Evolutionary conservation across 352 stramenopile species (phyloP).

Genomic region (Phytopythium vexans): DNA sequence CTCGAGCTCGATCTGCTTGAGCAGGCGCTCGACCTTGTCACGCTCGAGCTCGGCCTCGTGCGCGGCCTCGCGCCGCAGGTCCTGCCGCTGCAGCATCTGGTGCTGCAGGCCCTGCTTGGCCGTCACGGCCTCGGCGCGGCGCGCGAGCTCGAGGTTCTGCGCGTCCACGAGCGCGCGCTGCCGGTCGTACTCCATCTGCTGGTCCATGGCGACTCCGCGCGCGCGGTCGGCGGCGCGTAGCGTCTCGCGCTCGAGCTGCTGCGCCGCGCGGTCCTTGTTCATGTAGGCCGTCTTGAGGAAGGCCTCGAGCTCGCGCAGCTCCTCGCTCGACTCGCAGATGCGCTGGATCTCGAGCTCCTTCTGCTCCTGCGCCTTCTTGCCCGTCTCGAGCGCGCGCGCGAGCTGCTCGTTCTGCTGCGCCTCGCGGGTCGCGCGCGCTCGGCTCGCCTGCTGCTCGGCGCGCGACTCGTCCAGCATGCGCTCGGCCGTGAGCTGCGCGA

Average conservation of each 20-base stretch:
- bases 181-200: conserved; percentile 92
- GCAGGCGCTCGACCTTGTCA: conserved; percentile 81
- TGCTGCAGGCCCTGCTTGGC: conserved; percentile 64
- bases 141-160: conserved; percentile 51
- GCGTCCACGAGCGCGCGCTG: conserved; percentile 73
- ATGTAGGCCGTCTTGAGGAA: conserved; percentile 93
- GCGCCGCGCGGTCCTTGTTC: conserved; percentile 90
- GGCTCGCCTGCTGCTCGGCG: conserved; percentile 15
- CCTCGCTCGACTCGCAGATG: conserved; percentile 89
- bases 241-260: conserved; percentile 88
- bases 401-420: conserved; percentile 73
- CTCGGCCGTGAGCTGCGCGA: conserved; percentile 64
- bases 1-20: conserved; percentile 84
- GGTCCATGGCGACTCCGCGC: conserved; percentile 85
- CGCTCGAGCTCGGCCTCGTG: conserved; percentile 74
- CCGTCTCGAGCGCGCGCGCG: conserved; percentile 64
- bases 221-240: conserved; percentile 64
- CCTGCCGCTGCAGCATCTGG: conserved; percentile 68
- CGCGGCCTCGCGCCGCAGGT: conserved; percentile 61
- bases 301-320: conserved; percentile 86
- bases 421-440: conserved; percentile 30
- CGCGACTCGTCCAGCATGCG: conserved; percentile 60
- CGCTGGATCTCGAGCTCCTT: conserved; percentile 85
- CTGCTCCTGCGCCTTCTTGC: conserved; percentile 59
- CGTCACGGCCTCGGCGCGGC: conserved; percentile 64